Conservation (phyloP, 2,329 filamentous ascomycete species). For the Thelonectria olida region DNA sequence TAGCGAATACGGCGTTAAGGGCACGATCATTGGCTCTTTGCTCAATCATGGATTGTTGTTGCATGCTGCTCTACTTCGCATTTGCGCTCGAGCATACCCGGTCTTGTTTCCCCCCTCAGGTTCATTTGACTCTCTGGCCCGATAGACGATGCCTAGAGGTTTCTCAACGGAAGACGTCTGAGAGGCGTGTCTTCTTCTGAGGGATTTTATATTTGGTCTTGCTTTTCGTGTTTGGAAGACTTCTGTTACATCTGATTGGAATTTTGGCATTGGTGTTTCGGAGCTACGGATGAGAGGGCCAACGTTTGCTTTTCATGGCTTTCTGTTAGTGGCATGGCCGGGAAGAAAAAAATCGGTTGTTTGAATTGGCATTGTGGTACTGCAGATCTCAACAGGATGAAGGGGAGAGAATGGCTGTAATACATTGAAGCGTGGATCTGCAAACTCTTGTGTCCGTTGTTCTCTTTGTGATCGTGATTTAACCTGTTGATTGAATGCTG, state of each 20-base stretch:
- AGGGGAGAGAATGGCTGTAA: slow-evolving; percentile 27
- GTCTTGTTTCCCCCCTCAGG: slow-evolving; percentile 9
- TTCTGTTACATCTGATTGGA: slow-evolving; percentile 11
- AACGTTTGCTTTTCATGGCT: slow-evolving; percentile 21
- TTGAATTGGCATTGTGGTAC: slow-evolving; percentile 17
- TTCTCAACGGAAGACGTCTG: slow-evolving; percentile 18
- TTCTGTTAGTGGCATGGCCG: slow-evolving; percentile 26
- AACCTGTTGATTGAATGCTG: neutral
- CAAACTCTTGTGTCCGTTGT: neutral
- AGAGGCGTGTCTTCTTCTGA: slow-evolving; percentile 20
- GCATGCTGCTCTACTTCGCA: slow-evolving; percentile 25
- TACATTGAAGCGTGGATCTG: slow-evolving; percentile 28
- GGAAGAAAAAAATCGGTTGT: slow-evolving; percentile 37
- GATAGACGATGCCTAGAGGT: slow-evolving; percentile 22
- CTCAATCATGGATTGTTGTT: slow-evolving; percentile 32
- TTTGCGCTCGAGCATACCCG: slow-evolving; percentile 23
- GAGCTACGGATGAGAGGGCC: slow-evolving; percentile 17
- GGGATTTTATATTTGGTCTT: slow-evolving; percentile 15
- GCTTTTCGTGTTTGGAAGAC: slow-evolving; percentile 4
- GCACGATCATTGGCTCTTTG: slow-evolving; percentile 37
- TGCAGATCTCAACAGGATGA: slow-evolving; percentile 20
- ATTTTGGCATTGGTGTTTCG: slow-evolving; percentile 31
- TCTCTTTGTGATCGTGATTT: neutral
- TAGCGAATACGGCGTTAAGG: slow-evolving; percentile 52
- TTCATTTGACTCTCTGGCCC: neutral